A percentile compares a stretch with the other conserved stretches of the same genome.
phyloP scores from a whole-genome alignment of 73 alveolate genomes.

The Paramecium caudatum region DNA sequence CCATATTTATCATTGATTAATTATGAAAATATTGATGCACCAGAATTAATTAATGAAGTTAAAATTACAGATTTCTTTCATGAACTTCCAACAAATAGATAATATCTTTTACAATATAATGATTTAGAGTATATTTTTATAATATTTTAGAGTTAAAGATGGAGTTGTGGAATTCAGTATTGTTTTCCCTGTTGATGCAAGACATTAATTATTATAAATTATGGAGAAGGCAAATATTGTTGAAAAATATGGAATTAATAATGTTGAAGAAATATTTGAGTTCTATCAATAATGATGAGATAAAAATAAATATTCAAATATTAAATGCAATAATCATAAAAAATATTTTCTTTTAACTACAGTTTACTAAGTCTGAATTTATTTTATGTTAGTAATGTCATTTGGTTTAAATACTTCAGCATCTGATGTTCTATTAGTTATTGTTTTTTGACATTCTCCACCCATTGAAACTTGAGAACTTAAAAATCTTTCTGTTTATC shows the following conservation, averaged over 20 bases:
- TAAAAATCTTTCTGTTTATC: neutral
- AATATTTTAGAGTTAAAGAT: neutral
- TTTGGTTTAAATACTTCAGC: neutral
- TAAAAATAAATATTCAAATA: neutral
- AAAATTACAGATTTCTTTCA: slow-evolving; percentile 24
- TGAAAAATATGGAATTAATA: slow-evolving; percentile 7
- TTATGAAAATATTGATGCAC: slow-evolving; percentile 39
- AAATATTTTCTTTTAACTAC: slow-evolving; percentile 51
- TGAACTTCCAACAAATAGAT: slow-evolving; percentile 19
- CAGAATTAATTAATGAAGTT: neutral
- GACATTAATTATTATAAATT: slow-evolving; percentile 28
- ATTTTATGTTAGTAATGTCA: neutral
- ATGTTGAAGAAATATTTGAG: slow-evolving; percentile 28
- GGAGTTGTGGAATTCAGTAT: neutral
- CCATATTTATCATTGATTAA: slow-evolving; percentile 18
- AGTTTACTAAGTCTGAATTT: slow-evolving; percentile 14
- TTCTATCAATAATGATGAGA: neutral
- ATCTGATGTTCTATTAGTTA: neutral
- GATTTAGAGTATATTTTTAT: slow-evolving; percentile 18
- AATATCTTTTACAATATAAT: slow-evolving; percentile 2
- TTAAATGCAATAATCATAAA: too few species aligned
- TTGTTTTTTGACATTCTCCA: neutral
- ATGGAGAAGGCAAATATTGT: neutral
- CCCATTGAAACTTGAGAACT: neutral
- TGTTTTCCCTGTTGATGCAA: slow-evolving; percentile 16